Evolutionary conservation across 495 filamentous ascomycete genomes (phyloP), one percentile per base, ranked within the genome.

Genomic region (Xylona heveae): DNA sequence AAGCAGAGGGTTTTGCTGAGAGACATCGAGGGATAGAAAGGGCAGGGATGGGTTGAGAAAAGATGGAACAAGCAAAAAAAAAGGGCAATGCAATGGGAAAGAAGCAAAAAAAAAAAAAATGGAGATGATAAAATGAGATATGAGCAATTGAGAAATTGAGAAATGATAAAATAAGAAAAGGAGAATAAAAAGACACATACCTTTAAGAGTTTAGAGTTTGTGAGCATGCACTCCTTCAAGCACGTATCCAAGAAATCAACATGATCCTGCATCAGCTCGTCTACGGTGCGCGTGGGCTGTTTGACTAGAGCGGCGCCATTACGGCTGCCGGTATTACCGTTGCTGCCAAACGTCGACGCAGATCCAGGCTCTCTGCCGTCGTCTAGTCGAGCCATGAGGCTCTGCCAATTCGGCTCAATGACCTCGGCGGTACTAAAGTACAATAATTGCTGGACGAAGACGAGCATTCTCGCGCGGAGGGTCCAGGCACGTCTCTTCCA

Each of bases 261-360:
- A 59, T 97, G 88, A 50, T 95, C 85, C 52, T 95, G 82, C 88
- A 97, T 97, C 44, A 97, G 55, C 49, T 94, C 81, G 42, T 97
- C 88, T 10, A 97, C 90, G 0, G 88, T 97, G 24, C 83, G 63
- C 37, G 13, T 8, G 8, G 8, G 8, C 8, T 30, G 8, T 4
- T 78, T 80, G 27, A 57, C 60, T 47, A 68, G 53, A 32, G 55
- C 54, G 4, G 53, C 54, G 6, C 54, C 55, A 25, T 57, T 62
- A 8, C 29, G 12, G 12, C 18, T 19, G 29, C 7, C 19, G 6
- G 7, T 34, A 8, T 12, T 34, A 8, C 21, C 18, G 19, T 0
- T 18, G 29, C 15, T 41, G 37, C 17, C 34, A 39, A 7, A 36
- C 41, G 14, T 59, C 7, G 47, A 51, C 8, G 34, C 45, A 24